Evolutionary conservation across 2,329 filamentous ascomycete genomes (phyloP).

Genomic region (Bimuria novae-zelandiae): DNA sequence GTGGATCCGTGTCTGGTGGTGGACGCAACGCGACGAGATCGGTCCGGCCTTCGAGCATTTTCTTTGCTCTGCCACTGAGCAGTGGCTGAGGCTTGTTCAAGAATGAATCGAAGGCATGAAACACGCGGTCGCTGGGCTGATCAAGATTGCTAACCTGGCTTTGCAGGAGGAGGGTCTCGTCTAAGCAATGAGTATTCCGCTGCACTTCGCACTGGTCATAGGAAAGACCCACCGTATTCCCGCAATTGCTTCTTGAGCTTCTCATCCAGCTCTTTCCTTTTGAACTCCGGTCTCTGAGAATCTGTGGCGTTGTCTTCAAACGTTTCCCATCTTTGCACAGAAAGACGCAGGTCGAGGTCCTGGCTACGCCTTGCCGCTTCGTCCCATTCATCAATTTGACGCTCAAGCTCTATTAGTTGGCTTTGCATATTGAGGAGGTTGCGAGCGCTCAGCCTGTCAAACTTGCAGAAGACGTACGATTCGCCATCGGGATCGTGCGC

Average conservation of each 20-base stretch:
- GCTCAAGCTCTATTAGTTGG: neutral
- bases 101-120: neutral
- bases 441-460: slow-evolving; percentile 18
- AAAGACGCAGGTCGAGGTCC: neutral
- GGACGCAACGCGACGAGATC: slow-evolving; percentile 6
- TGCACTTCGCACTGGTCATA: neutral
- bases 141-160: neutral
- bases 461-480: slow-evolving; percentile 24
- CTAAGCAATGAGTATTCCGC: neutral
- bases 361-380: neutral
- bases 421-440: slow-evolving; percentile 17
- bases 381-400: neutral
- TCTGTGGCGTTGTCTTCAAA: neutral
- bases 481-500: slow-evolving; percentile 23
- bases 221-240: neutral
- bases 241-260: neutral
- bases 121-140: neutral
- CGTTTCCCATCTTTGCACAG: neutral
- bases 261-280: neutral
- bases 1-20: slow-evolving; percentile 1
- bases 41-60: slow-evolving; percentile 1
- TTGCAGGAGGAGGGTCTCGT: slow-evolving; percentile 3
- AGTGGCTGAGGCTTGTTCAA: neutral
- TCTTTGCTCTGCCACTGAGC: slow-evolving; percentile 2
- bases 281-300: neutral